Percentiles rank a stretch among this genome's conserved stretches.
phyloP scores from a whole-genome alignment of 2,329 filamentous ascomycete genomes.

The Venturia aucupariae region DNA sequence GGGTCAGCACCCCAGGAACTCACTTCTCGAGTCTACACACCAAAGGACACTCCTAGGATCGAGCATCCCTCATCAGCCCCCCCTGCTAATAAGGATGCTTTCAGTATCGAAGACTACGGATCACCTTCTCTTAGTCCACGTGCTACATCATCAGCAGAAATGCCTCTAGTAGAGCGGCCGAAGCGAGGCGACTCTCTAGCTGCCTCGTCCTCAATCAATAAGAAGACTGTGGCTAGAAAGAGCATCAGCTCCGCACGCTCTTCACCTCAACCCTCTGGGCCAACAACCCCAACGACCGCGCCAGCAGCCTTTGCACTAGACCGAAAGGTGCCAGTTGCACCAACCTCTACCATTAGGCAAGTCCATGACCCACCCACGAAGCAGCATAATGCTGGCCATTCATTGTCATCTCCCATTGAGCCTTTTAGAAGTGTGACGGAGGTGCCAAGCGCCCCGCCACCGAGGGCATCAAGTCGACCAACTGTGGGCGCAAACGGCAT shows the following conservation, averaged over 20 bases:
- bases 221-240: slow-evolving; percentile 53
- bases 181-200: slow-evolving; percentile 53
- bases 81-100: slow-evolving; percentile 21
- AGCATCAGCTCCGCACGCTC: slow-evolving; percentile 40
- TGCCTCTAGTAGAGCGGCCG: slow-evolving; percentile 33
- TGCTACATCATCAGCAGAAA: not conserved
- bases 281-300: slow-evolving; percentile 32
- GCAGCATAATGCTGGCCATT: not conserved
- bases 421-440: slow-evolving; percentile 36
- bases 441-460: slow-evolving; percentile 29
- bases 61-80: slow-evolving; percentile 21
- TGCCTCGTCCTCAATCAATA: slow-evolving; percentile 21
- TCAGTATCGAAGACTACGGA: slow-evolving; percentile 22
- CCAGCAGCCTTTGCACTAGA: slow-evolving; percentile 23
- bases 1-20: slow-evolving; percentile 10
- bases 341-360: not conserved
- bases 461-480: slow-evolving; percentile 39
- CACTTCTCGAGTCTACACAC: slow-evolving; percentile 12
- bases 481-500: slow-evolving; percentile 22
- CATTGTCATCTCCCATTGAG: slow-evolving; percentile 24
- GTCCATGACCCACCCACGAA: slow-evolving; percentile 13
- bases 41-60: slow-evolving; percentile 24
- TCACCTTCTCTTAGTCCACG: slow-evolving; percentile 6
- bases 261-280: slow-evolving; percentile 21
- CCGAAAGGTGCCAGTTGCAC: slow-evolving; percentile 24